These are phyloP conservation scores for Aureobasidium sp. DNA, from an alignment of 2,329 filamentous ascomycete species.

Conservation along the genomic window DNA sequence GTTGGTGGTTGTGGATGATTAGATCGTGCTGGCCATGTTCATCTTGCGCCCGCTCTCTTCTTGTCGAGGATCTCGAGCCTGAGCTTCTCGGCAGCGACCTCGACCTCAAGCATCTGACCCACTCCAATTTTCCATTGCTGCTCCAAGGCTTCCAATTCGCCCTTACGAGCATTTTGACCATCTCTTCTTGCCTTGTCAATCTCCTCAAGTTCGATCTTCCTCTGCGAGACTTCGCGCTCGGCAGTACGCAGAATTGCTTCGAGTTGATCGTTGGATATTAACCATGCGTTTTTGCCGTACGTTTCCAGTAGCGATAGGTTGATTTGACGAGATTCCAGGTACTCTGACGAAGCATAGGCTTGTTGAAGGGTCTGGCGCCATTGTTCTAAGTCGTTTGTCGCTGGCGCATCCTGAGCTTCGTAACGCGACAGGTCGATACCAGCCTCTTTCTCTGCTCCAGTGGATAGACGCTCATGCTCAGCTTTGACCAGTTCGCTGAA, in stretches of 20 bases:
- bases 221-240: slow-evolving; percentile 66
- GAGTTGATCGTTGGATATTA: slow-evolving; percentile 72
- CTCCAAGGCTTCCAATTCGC: slow-evolving; percentile 67
- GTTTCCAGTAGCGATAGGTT: slow-evolving; percentile 69
- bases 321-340: slow-evolving; percentile 49
- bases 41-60: slow-evolving; percentile 39
- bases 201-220: slow-evolving; percentile 62
- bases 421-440: slow-evolving; percentile 75
- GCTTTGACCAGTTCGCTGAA: slow-evolving; percentile 61
- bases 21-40: slow-evolving; percentile 12
- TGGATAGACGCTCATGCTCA: slow-evolving; percentile 62
- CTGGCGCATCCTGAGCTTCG: slow-evolving; percentile 62
- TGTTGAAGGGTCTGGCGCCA: slow-evolving; percentile 47
- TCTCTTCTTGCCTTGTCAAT: slow-evolving; percentile 63
- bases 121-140: slow-evolving; percentile 74
- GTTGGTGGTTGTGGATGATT: not conserved
- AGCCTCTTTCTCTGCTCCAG: slow-evolving; percentile 38
- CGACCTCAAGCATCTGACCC: slow-evolving; percentile 73
- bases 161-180: slow-evolving; percentile 62
- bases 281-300: slow-evolving; percentile 85
- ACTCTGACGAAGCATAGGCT: slow-evolving; percentile 52
- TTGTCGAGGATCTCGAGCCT: slow-evolving; percentile 59
- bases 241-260: slow-evolving; percentile 63
- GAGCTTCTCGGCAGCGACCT: slow-evolving; percentile 72
- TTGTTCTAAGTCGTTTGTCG: slow-evolving; percentile 33